phyloP scores from a whole-genome alignment of 352 stramenopile species.

The Phytophthora idaei region DNA sequence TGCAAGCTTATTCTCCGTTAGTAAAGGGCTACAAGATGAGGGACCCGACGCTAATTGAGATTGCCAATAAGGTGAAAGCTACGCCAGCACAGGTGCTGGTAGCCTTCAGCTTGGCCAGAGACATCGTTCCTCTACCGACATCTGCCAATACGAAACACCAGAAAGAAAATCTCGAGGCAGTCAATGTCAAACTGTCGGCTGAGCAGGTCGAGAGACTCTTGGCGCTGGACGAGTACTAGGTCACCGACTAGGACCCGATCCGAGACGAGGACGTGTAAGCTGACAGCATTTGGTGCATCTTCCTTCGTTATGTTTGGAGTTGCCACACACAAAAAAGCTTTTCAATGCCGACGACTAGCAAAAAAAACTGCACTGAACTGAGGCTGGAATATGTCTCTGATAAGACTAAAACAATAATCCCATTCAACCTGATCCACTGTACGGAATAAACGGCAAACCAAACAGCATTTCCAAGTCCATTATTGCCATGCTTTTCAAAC shows the following conservation, averaged over 20 bases:
- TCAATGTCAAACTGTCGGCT: constrained; percentile 38
- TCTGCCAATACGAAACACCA: constrained; percentile 53
- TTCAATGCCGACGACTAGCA: background rate
- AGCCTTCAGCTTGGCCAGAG: constrained; percentile 56
- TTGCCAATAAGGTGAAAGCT: constrained; percentile 43
- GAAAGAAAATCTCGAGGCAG: constrained; percentile 56
- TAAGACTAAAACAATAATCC: background rate
- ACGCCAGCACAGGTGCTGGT: constrained; percentile 61
- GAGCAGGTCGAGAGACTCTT: constrained; percentile 46
- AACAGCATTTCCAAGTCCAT: too few species aligned
- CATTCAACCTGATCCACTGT: background rate
- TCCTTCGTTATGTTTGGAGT: too few species aligned
- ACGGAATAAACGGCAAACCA: background rate
- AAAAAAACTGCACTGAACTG: constrained; percentile 7
- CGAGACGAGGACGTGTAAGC: constrained; percentile 41
- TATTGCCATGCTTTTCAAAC: too few species aligned
- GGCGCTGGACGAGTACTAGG: constrained; percentile 51
- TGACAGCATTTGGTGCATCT: too few species aligned
- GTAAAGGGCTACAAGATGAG: constrained; percentile 48
- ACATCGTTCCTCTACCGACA: constrained; percentile 67
- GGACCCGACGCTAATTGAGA: constrained; percentile 38
- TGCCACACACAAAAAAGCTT: too few species aligned
- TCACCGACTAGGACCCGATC: constrained; percentile 58
- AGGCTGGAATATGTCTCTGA: constrained; percentile 1
- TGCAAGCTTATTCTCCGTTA: constrained; percentile 69